Evolutionary conservation across 768 basidiomycete genomes (phyloP), one percentile per base, ranked within the genome.

Genomic region (Collybia sp.): DNA sequence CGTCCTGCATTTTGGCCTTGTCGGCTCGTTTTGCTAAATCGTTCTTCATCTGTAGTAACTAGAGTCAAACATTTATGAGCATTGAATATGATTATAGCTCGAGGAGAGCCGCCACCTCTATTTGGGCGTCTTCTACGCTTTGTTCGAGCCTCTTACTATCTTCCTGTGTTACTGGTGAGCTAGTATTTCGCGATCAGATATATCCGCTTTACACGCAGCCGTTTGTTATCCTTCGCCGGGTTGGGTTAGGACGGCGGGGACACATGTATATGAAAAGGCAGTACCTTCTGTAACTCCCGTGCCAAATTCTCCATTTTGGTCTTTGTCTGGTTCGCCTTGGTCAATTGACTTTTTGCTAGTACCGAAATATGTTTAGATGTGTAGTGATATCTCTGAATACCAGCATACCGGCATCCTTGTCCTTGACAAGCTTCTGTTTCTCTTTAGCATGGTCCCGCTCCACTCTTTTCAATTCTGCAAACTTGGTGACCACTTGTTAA

Each of bases 381-480:
- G 43, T 46, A 43, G 31, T 16, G 35, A 30, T 16, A 37, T 40
- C 25, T 36, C 42, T 30, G n/a, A 49, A 33, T 30, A 25, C 19
- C 36, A 31, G 49, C 60, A 63, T 68, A 89, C 88, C 88, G 53
- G 88, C 80, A 67, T 93, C 91, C 69, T 92, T 92, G 72, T 93
- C 91, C 68, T 93, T 93, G 41, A 79, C 73, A 25, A 93, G 72
- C 59, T 93, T 93, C 70, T 93, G 90, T 64, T 88, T 92, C 72
- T 93, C 91, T 67, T 89, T 93, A 34, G 89, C 83, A 57, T 92
- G 86, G 59, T 92, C 90, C 52, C 91, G 79, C 65, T 93, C 91
- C 58, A 88, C 65, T 43, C 88, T 77, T 62, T 92, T 92, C 62
- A 90, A 70, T 64, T 93, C 90, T 57, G 89, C 88, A 64, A 92